phyloP scores from a whole-genome alignment of 371 early-diverging fungal genomes.

The Rhizomucor pusillus region DNA sequence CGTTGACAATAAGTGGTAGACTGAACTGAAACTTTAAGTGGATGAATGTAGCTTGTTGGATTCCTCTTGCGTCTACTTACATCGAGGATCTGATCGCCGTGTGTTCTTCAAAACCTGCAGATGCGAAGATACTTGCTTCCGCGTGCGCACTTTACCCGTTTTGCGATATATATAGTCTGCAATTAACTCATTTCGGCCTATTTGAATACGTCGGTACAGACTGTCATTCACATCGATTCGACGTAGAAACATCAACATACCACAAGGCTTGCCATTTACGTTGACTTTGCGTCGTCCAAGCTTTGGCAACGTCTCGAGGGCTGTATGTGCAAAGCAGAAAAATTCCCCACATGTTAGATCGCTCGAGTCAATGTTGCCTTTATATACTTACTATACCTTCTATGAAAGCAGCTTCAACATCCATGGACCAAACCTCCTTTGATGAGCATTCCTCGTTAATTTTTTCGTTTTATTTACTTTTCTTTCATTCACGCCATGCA shows the following conservation, averaged over 20 bases:
- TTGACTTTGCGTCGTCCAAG: conserved; percentile 59
- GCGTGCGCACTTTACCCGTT: conserved; percentile 62
- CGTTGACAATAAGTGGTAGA: conserved; percentile 16
- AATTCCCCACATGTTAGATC: background rate
- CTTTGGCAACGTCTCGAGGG: conserved; percentile 56
- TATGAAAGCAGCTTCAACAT: background rate
- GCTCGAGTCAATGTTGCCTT: background rate
- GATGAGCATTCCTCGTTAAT: too few relatives aligned
- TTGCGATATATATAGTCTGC: conserved; percentile 72
- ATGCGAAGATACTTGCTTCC: conserved; percentile 81
- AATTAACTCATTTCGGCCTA: conserved; percentile 74
- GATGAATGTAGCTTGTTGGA: background rate
- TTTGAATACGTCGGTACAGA: background rate
- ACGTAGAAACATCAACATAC: conserved; percentile 21
- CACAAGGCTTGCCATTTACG: conserved; percentile 64
- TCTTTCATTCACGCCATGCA: too few relatives aligned
- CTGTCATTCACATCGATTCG: too few relatives aligned
- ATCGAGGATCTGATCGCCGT: conserved; percentile 60
- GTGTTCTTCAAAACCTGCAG: conserved; percentile 79
- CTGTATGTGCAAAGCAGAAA: conserved; percentile 17
- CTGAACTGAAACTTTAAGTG: conserved; percentile 36
- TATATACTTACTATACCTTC: background rate
- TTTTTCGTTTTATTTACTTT: too few relatives aligned
- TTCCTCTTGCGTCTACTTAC: conserved; percentile 16
- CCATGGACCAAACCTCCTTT: background rate